Conservation (phyloP, 768 basidiomycete species). For the Amanita subjunquillea region DNA sequence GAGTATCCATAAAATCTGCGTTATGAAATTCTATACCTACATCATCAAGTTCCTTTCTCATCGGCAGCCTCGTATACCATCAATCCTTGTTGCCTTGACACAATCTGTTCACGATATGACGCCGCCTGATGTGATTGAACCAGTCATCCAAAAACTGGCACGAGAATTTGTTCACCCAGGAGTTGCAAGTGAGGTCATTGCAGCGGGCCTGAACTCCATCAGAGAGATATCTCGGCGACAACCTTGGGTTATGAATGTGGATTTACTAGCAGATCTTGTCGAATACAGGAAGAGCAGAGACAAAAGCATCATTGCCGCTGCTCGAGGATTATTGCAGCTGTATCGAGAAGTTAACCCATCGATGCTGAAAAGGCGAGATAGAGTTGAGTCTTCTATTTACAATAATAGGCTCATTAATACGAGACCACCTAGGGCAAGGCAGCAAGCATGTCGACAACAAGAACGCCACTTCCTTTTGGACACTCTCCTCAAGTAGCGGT, state of each 20-base stretch:
- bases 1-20: slow-evolving; percentile 85
- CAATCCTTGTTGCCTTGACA: slow-evolving; percentile 88
- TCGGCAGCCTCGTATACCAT: slow-evolving; percentile 85
- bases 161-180: slow-evolving; percentile 97
- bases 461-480: slow-evolving; percentile 74
- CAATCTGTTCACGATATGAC: slow-evolving; percentile 94
- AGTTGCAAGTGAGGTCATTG: slow-evolving; percentile 89
- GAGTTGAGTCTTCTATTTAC: slow-evolving; percentile 35
- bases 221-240: slow-evolving; percentile 91
- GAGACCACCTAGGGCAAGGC: slow-evolving; percentile 67
- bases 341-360: slow-evolving; percentile 96
- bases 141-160: slow-evolving; percentile 85
- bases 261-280: slow-evolving; percentile 82
- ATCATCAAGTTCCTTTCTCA: slow-evolving; percentile 89
- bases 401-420: slow-evolving; percentile 6
- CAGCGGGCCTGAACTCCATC: slow-evolving; percentile 94
- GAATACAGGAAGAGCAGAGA: slow-evolving; percentile 95
- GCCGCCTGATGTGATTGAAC: slow-evolving; percentile 84
- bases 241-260: slow-evolving; percentile 96
- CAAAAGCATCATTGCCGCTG: slow-evolving; percentile 85
- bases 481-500: slow-evolving; percentile 63
- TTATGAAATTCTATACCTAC: slow-evolving; percentile 94
- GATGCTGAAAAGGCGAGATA: slow-evolving; percentile 80
- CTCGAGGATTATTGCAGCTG: slow-evolving; percentile 77
- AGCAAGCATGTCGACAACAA: slow-evolving; percentile 61